Percentiles rank a stretch among this genome's conserved stretches.
Conservation (phyloP, 164 flowering plant genomes). For the Saururus chinensis region DNA sequence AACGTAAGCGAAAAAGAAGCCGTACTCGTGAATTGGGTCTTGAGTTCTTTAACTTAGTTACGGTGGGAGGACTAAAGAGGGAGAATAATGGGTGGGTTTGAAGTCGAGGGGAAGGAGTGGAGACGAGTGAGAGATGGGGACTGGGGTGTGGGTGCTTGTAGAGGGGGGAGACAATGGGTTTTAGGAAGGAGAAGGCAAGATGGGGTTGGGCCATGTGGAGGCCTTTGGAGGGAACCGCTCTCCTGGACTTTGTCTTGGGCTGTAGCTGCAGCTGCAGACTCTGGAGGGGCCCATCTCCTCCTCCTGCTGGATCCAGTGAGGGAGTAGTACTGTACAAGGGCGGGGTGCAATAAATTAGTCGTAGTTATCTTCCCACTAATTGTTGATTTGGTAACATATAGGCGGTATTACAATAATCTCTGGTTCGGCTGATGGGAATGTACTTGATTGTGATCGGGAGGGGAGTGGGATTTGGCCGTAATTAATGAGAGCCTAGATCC, state of each 20-base stretch:
- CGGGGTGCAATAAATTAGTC: too few species aligned
- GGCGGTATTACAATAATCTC: too few species aligned
- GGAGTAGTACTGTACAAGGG: background rate
- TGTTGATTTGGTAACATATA: background rate
- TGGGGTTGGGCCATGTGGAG: slow-evolving; percentile 4
- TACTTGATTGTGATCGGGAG: background rate
- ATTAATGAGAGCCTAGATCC: background rate
- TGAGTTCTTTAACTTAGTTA: too few species aligned
- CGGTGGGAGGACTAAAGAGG: too few species aligned
- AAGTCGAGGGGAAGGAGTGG: background rate
- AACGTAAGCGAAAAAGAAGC: too few species aligned
- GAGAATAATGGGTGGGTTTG: background rate
- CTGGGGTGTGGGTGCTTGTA: background rate
- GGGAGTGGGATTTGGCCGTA: background rate
- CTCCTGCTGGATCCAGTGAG: background rate
- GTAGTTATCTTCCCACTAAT: too few species aligned
- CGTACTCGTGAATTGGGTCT: background rate
- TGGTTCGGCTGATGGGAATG: too few species aligned
- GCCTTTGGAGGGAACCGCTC: background rate
- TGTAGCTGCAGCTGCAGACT: background rate
- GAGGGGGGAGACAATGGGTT: background rate
- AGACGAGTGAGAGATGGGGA: background rate
- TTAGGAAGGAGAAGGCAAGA: background rate
- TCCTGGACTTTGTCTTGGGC: background rate
- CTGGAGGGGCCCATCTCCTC: background rate